A percentile compares a stretch with the other conserved stretches of the same genome.
These are phyloP conservation scores for Globisporangium radiosum DNA, from an alignment of 352 stramenopile genomes.

Conservation along the genomic window DNA sequence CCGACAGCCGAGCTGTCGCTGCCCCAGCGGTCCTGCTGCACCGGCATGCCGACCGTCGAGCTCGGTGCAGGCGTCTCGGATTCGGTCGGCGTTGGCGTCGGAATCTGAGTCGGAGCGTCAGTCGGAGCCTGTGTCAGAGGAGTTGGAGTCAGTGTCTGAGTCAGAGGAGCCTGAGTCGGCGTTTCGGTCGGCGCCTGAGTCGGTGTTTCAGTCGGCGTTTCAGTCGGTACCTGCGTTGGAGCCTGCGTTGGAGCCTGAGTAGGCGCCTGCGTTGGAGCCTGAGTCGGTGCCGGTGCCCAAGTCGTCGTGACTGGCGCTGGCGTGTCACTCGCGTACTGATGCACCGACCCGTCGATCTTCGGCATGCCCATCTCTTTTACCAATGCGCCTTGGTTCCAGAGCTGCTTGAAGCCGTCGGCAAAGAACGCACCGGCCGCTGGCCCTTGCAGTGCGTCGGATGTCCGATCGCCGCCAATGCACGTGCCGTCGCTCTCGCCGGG, in stretches of 20 bases:
- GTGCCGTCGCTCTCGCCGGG: conserved; percentile 56
- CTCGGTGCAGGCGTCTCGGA: neutral
- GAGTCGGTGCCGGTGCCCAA: neutral
- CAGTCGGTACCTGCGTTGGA: neutral
- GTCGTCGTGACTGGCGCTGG: conserved; percentile 2
- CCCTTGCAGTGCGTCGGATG: conserved; percentile 40
- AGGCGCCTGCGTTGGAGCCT: no score
- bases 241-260: no score
- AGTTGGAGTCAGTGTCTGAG: neutral
- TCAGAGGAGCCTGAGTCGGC: neutral
- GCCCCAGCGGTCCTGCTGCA: neutral
- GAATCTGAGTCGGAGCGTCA: no score
- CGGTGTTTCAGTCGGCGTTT: no score
- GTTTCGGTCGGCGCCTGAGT: neutral
- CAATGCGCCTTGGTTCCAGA: conserved; percentile 70
- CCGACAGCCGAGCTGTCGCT: no score
- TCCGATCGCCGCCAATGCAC: conserved; percentile 29
- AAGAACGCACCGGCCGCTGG: conserved; percentile 53
- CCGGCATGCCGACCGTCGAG: neutral
- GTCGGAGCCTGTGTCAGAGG: no score
- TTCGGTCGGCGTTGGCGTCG: neutral
- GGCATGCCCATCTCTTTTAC: conserved; percentile 33
- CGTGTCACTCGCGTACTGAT: conserved; percentile 1
- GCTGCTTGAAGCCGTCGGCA: conserved; percentile 38
- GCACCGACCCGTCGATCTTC: conserved; percentile 23